A percentile compares a stretch with the other conserved stretches of the same genome.
Evolutionary conservation across 768 basidiomycete species (phyloP).

Genomic region (Albatrellus ellisii): DNA sequence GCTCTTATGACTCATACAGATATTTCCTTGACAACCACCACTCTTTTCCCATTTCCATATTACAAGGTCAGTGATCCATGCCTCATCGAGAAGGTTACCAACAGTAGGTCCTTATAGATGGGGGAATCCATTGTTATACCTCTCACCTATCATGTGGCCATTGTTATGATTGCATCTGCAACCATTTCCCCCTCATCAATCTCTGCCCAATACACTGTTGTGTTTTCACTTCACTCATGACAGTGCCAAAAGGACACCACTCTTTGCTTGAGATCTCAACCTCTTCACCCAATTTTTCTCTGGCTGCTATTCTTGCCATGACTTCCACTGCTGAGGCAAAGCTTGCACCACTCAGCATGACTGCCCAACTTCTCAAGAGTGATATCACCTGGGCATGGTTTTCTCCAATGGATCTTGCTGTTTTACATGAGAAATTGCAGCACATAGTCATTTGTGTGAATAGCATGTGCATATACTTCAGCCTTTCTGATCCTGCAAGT

Average conservation of each 20-base stretch:
- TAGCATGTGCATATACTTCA: conserved; percentile 51
- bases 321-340: conserved; percentile 30
- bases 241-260: conserved; percentile 33
- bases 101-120: conserved; percentile 20
- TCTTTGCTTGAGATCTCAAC: conserved; percentile 31
- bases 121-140: conserved; percentile 44
- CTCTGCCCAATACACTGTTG: conserved; percentile 41
- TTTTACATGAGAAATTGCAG: conserved; percentile 35
- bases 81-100: background rate
- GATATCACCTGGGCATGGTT: conserved; percentile 53
- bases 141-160: conserved; percentile 40
- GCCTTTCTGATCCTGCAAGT: conserved; percentile 46
- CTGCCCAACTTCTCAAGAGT: conserved; percentile 36
- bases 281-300: conserved; percentile 27
- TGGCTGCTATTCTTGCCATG: conserved; percentile 22
- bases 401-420: conserved; percentile 38
- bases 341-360: conserved; percentile 38
- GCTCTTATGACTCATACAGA: conserved; percentile 25
- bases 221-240: conserved; percentile 35
- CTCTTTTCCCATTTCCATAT: conserved; percentile 51
- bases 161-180: conserved; percentile 38
- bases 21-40: conserved; percentile 42
- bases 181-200: conserved; percentile 51
- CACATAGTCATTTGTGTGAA: conserved; percentile 43
- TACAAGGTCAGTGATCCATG: conserved; percentile 28